A percentile compares a stretch with the other conserved stretches of the same genome.
Conservation (phyloP, 2,329 filamentous ascomycete genomes). For the Stagonosporopsis tanaceti region DNA sequence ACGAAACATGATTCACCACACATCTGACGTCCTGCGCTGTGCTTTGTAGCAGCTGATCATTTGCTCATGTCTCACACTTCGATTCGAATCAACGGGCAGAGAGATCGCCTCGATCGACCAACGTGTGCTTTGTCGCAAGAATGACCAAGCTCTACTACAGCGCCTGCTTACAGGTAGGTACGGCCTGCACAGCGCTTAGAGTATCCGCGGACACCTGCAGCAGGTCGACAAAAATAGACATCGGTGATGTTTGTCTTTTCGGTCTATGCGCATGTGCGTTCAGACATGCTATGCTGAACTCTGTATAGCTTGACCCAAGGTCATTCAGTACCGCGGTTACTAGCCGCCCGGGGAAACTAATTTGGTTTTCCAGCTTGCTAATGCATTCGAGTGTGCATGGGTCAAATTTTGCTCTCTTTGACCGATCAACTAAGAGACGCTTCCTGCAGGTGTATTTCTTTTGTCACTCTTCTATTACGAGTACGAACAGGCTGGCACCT, state of each 20-base stretch:
- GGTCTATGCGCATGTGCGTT: neutral
- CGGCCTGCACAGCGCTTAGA: neutral
- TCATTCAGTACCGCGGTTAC: neutral
- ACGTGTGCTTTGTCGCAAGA: neutral
- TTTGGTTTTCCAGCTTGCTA: neutral
- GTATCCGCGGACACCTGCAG: neutral
- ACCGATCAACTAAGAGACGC: neutral
- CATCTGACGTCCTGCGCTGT: neutral
- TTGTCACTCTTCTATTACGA: neutral
- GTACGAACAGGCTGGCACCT: neutral
- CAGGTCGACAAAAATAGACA: neutral
- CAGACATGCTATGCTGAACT: neutral
- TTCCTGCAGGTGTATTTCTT: neutral
- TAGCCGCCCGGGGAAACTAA: neutral
- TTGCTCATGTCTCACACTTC: neutral
- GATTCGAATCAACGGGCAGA: neutral
- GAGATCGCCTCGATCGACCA: neutral
- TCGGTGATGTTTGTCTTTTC: neutral
- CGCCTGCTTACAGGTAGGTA: neutral
- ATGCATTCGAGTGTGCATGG: neutral
- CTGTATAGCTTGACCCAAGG: neutral
- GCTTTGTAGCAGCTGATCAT: neutral
- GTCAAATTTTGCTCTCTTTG: neutral
- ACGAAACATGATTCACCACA: conserved; percentile 16
- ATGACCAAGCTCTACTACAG: neutral